Percentiles rank a stretch among this genome's conserved stretches.
These are phyloP conservation scores for Nigrospora oryzae DNA, from an alignment of 2,329 filamentous ascomycete genomes.

Conservation along the genomic window DNA sequence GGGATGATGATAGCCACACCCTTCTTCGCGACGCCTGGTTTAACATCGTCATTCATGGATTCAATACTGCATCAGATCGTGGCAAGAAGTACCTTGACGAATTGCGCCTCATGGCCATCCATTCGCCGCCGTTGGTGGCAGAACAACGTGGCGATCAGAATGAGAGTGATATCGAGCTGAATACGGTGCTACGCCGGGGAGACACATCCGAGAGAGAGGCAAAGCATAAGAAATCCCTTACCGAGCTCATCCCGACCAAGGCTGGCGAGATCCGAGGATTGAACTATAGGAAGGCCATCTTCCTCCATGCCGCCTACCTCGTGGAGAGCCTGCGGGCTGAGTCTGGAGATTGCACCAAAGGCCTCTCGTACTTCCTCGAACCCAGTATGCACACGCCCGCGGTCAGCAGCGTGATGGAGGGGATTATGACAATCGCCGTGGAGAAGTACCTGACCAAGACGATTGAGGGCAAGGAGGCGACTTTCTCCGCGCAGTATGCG, in stretches of 20 bases:
- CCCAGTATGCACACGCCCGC: conserved; percentile 65
- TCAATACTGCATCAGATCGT: conserved; percentile 65
- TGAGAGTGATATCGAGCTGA: conserved; percentile 94
- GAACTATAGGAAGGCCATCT: conserved; percentile 85
- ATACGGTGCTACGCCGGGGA: conserved; percentile 82
- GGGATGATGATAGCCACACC: conserved; percentile 61
- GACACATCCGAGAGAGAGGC: conserved; percentile 70
- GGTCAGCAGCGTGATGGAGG: conserved; percentile 57
- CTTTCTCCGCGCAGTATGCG: conserved; percentile 86
- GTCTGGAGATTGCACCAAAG: conserved; percentile 82
- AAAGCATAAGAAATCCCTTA: conserved; percentile 73
- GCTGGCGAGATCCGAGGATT: conserved; percentile 72
- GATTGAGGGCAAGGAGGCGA: conserved; percentile 59
- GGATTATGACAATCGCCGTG: conserved; percentile 59
- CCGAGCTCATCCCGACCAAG: conserved; percentile 64
- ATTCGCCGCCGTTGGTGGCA: conserved; percentile 79
- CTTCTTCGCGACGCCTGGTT: conserved; percentile 93
- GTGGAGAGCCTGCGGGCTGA: conserved; percentile 83
- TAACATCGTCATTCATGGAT: conserved; percentile 92
- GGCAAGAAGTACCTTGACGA: conserved; percentile 68
- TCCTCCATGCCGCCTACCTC: conserved; percentile 81
- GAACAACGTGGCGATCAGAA: conserved; percentile 83
- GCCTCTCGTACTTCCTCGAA: conserved; percentile 89
- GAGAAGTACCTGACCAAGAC: conserved; percentile 73
- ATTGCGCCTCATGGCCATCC: conserved; percentile 73